Evolutionary conservation across 2,329 filamentous ascomycete species (phyloP).

Genomic region (Cytospora leucostoma): DNA sequence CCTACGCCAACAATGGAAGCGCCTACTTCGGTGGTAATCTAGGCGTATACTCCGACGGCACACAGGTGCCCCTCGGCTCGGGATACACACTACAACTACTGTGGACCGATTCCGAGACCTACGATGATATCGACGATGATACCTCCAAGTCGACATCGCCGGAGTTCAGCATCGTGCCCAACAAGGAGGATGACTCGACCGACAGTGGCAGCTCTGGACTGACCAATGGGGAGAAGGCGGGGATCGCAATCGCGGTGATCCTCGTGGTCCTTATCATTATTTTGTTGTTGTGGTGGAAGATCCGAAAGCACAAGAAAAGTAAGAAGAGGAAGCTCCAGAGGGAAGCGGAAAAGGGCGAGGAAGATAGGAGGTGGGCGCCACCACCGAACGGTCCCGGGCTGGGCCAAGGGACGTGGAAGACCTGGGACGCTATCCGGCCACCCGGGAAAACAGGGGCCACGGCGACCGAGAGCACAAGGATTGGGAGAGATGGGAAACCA

Average conservation of each 20-base stretch:
- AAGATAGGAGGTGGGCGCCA: constrained; percentile 10
- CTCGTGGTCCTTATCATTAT: constrained; percentile 3
- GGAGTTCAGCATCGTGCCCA: constrained; percentile 4
- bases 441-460: neutral
- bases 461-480: neutral
- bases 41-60: constrained; percentile 5
- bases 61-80: neutral
- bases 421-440: neutral
- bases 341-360: neutral
- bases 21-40: neutral
- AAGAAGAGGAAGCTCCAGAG: neutral
- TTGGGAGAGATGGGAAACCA: neutral
- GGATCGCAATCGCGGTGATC: constrained; percentile 13
- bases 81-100: constrained; percentile 12
- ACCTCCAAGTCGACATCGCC: constrained; percentile 1
- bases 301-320: constrained; percentile 19
- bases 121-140: constrained; percentile 11
- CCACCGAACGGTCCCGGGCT: neutral
- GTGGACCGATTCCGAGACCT: constrained; percentile 10
- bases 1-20: constrained; percentile 5
- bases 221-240: constrained; percentile 8
- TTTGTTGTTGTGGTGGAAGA: constrained; percentile 6
- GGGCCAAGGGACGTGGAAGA: neutral
- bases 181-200: neutral
- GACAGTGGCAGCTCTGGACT: neutral